Evolutionary conservation across 371 early-diverging fungal species (phyloP).

Genomic region (Mucor velutinosus): DNA sequence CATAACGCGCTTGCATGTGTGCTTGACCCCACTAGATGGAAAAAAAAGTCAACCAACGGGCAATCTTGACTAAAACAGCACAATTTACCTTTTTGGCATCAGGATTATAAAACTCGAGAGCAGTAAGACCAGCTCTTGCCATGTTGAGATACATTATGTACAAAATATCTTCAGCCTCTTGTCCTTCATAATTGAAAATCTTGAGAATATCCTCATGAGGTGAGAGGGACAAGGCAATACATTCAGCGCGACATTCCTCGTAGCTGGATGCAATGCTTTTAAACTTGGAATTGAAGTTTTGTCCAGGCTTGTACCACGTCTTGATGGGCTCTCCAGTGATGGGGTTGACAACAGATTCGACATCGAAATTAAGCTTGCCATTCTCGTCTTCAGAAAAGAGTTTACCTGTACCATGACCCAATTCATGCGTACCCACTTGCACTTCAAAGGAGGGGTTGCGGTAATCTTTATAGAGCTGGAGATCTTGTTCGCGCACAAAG

Average conservation of each 20-base stretch:
- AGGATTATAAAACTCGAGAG: constrained; percentile 58
- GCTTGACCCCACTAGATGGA: constrained; percentile 57
- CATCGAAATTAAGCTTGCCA: constrained; percentile 59
- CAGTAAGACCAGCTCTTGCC: constrained; percentile 61
- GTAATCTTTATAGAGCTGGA: constrained; percentile 45
- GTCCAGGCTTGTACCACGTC: constrained; percentile 65
- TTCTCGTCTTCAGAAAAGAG: constrained; percentile 53
- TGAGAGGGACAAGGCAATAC: constrained; percentile 56
- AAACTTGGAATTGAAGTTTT: constrained; percentile 62
- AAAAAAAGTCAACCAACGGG: not conserved
- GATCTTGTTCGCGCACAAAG: constrained; percentile 50
- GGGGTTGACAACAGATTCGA: constrained; percentile 41
- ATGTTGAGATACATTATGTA: constrained; percentile 60
- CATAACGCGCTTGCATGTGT: constrained; percentile 68
- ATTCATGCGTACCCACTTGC: constrained; percentile 52
- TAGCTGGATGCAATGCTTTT: constrained; percentile 49
- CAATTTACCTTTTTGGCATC: constrained; percentile 42
- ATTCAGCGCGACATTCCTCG: constrained; percentile 71
- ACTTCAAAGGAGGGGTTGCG: constrained; percentile 63
- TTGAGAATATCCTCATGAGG: constrained; percentile 46
- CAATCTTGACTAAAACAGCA: not conserved
- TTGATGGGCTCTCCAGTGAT: constrained; percentile 48
- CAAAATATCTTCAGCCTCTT: constrained; percentile 55
- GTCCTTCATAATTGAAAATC: constrained; percentile 56
- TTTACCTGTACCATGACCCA: constrained; percentile 68